phyloP scores from a whole-genome alignment of 2,329 filamentous ascomycete genomes.

The Venturiaceae sp. region DNA sequence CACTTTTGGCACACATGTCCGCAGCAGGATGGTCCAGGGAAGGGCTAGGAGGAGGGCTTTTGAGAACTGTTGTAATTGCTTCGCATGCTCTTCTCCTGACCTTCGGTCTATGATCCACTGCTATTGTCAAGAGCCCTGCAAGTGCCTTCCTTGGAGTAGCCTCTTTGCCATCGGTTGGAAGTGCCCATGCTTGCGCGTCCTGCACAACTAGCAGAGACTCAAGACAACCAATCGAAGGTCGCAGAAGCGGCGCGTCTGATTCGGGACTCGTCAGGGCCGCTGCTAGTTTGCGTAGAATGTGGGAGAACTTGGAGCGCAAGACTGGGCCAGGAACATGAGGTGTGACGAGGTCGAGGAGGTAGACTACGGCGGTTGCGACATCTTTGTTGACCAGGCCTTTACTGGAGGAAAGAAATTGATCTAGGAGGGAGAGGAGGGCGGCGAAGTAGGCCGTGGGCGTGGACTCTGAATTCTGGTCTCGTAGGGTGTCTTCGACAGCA shows the following conservation, averaged over 20 bases:
- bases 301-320: conserved; percentile 87
- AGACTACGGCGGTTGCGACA: conserved; percentile 76
- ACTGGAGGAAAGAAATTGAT: conserved; percentile 57
- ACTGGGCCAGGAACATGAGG: conserved; percentile 76
- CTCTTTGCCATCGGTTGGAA: conserved; percentile 64
- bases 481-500: conserved; percentile 86
- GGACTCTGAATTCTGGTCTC: conserved; percentile 73
- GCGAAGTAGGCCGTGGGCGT: conserved; percentile 92
- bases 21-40: conserved; percentile 89
- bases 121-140: conserved; percentile 73
- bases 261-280: conserved; percentile 72
- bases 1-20: conserved; percentile 91
- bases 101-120: conserved; percentile 83
- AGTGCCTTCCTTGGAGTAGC: conserved; percentile 81
- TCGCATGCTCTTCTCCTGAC: conserved; percentile 90
- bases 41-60: conserved; percentile 79
- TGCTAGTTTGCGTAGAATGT: conserved; percentile 79
- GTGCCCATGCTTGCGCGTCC: conserved; percentile 78
- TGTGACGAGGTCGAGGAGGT: conserved; percentile 88
- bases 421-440: conserved; percentile 80
- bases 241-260: conserved; percentile 76
- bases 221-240: conserved; percentile 83
- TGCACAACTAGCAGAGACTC: conserved; percentile 88
- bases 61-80: conserved; percentile 72
- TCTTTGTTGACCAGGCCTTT: conserved; percentile 68